phyloP scores from a whole-genome alignment of 257 asterid genomes.

The Henckelia pumila region DNA sequence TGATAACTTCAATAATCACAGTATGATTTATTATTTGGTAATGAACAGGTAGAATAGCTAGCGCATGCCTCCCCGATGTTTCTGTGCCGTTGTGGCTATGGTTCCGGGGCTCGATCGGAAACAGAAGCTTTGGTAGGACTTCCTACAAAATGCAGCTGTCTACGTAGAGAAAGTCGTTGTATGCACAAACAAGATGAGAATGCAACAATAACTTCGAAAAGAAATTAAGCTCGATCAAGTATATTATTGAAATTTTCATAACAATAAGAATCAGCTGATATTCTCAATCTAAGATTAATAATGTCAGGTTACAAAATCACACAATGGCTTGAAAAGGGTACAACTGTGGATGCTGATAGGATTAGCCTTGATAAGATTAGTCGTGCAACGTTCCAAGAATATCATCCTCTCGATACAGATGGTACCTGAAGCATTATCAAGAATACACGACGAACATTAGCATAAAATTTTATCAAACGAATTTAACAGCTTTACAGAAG shows the following conservation, averaged over 20 bases:
- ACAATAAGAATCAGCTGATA: constrained; percentile 9
- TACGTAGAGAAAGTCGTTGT: too few relatives aligned
- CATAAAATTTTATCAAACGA: constrained; percentile 6
- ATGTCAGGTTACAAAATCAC: constrained; percentile 7
- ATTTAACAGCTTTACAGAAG: not conserved
- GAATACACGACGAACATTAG: not conserved
- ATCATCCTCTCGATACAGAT: constrained; percentile 58
- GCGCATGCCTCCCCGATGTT: too few relatives aligned
- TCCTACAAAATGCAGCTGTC: too few relatives aligned
- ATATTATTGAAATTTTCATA: constrained; percentile 10
- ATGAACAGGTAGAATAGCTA: too few relatives aligned
- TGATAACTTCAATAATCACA: too few relatives aligned
- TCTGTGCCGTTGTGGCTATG: too few relatives aligned
- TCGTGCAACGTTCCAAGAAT: constrained; percentile 53
- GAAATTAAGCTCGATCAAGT: not conserved
- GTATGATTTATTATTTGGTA: too few relatives aligned
- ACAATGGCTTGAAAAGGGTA: constrained; percentile 12
- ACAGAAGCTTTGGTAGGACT: too few relatives aligned
- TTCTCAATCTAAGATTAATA: not conserved
- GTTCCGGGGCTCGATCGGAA: too few relatives aligned
- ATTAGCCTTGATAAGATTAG: constrained; percentile 22
- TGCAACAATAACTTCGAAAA: not conserved
- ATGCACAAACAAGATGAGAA: not conserved
- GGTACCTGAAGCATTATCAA: constrained; percentile 43
- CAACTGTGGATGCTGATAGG: constrained; percentile 8